phyloP scores from a whole-genome alignment of 2,329 filamentous ascomycete species.

The Cladophialophora bantiana region DNA sequence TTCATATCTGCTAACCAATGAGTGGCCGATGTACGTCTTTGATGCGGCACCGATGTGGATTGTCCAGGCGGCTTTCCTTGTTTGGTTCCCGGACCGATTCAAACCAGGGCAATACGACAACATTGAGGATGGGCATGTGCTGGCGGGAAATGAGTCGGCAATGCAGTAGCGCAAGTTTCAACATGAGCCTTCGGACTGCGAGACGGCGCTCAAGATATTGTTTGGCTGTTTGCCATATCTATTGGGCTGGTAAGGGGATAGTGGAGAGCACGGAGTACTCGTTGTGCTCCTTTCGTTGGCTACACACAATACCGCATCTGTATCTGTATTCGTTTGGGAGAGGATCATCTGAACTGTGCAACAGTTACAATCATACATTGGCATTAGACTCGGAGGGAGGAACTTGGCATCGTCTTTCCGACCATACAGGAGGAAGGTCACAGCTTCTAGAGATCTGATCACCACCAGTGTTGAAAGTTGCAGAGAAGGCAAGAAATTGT shows the following conservation, averaged over 20 bases:
- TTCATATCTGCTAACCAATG: slow-evolving; percentile 52
- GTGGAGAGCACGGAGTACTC: background rate
- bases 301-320: background rate
- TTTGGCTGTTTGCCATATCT: background rate
- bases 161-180: background rate
- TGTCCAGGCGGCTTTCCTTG: slow-evolving; percentile 27
- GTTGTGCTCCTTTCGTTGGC: background rate
- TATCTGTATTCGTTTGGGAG: background rate
- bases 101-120: background rate
- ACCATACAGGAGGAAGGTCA: too few relatives aligned
- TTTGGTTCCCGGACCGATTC: slow-evolving; percentile 21
- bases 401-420: background rate
- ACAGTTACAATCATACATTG: background rate
- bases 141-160: background rate
- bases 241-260: background rate
- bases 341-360: background rate
- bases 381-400: background rate
- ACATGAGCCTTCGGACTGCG: background rate
- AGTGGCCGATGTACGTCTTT: slow-evolving; percentile 56
- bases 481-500: background rate
- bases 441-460: background rate
- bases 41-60: slow-evolving; percentile 51
- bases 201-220: background rate
- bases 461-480: background rate
- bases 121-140: slow-evolving; percentile 7